These are phyloP conservation scores for Draba incana DNA, from an alignment of 345 rosid genomes.

Conservation along the genomic window DNA sequence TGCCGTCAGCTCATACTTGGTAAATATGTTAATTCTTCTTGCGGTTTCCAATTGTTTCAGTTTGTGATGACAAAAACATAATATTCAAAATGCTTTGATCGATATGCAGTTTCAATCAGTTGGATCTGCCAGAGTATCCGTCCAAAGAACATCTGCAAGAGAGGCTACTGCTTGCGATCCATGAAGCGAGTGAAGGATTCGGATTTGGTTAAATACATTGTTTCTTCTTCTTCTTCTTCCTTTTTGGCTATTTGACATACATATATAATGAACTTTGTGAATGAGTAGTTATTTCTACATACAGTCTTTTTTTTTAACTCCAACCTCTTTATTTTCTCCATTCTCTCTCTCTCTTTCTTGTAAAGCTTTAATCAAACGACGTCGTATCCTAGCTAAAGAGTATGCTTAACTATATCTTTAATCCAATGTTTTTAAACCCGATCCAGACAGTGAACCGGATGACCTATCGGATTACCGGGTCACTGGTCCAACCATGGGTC, in stretches of 20 bases:
- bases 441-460: too few relatives aligned
- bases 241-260: not conserved
- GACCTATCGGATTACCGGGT: too few relatives aligned
- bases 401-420: not conserved
- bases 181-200: conserved; percentile 94
- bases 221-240: not conserved
- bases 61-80: not conserved
- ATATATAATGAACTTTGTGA: conserved; percentile 31
- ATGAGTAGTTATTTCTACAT: conserved; percentile 26
- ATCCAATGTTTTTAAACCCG: too few relatives aligned
- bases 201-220: conserved; percentile 69
- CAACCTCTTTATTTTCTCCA: not conserved
- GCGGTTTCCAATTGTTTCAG: not conserved
- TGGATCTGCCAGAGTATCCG: conserved; percentile 96
- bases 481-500: too few relatives aligned
- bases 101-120: conserved; percentile 84
- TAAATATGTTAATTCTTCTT: conserved; percentile 32
- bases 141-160: conserved; percentile 87
- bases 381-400: not conserved
- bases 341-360: not conserved
- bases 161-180: conserved; percentile 91
- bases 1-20: conserved; percentile 99
- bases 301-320: conserved; percentile 10
- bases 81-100: conserved; percentile 3
- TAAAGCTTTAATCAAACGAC: not conserved